Evolutionary conservation across 2,329 filamentous ascomycete genomes (phyloP).

Genomic region (Ceratocystis alfenasii): DNA sequence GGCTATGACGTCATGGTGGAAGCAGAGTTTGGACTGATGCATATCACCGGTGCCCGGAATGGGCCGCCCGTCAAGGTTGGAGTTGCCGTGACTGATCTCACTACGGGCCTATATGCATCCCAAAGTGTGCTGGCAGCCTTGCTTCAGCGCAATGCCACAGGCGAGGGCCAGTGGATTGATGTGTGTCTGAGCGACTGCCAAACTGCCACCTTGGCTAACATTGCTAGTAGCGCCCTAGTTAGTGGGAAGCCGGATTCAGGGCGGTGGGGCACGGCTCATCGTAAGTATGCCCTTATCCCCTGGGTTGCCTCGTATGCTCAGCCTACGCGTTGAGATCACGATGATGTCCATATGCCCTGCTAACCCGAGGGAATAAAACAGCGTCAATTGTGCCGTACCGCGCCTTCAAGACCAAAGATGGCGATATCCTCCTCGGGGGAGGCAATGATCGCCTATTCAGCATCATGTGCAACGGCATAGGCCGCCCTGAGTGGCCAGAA

Average conservation of each 20-base stretch:
- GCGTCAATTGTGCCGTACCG: constrained; percentile 96
- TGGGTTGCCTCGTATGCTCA: not conserved
- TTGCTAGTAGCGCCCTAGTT: constrained; percentile 82
- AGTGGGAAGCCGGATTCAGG: constrained; percentile 79
- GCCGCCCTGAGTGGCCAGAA: constrained; percentile 46
- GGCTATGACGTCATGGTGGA: constrained; percentile 99
- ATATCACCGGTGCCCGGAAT: constrained; percentile 82
- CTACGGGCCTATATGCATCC: constrained; percentile 86
- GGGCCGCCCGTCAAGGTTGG: constrained; percentile 93
- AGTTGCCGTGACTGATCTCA: constrained; percentile 91
- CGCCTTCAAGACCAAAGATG: constrained; percentile 63
- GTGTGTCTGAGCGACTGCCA: constrained; percentile 87
- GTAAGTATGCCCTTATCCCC: constrained; percentile 35
- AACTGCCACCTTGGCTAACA: constrained; percentile 86
- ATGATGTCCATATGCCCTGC: not conserved
- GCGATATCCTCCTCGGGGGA: constrained; percentile 58
- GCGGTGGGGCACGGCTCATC: constrained; percentile 92
- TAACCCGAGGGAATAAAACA: constrained; percentile 28
- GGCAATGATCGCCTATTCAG: constrained; percentile 61
- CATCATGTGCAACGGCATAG: constrained; percentile 49
- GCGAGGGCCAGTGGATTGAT: constrained; percentile 83
- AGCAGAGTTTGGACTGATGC: constrained; percentile 95
- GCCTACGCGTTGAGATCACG: not conserved
- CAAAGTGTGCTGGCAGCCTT: constrained; percentile 93
- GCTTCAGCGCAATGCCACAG: constrained; percentile 59